Evolutionary conservation across 352 stramenopile genomes (phyloP).

Genomic region (Blastocystis sp.): DNA sequence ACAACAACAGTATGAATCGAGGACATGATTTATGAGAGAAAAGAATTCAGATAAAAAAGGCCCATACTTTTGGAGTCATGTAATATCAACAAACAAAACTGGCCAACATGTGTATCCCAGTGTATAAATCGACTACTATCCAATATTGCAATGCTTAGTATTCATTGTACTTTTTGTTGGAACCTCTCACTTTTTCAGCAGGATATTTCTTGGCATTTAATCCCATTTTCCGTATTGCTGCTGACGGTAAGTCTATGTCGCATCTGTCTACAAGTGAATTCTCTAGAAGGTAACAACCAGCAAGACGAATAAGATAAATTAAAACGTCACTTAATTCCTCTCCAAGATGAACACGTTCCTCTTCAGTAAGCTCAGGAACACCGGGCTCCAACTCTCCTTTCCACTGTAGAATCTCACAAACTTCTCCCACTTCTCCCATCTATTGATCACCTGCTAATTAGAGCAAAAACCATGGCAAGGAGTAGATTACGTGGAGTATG

Average conservation of each 20-base stretch:
- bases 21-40: neutral
- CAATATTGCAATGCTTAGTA: neutral
- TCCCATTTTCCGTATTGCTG: conserved; percentile 82
- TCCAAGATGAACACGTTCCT: conserved; percentile 80
- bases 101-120: neutral
- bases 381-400: conserved; percentile 71
- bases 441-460: neutral
- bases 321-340: conserved; percentile 92
- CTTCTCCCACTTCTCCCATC: conserved; percentile 83
- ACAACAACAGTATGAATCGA: conserved; percentile 60
- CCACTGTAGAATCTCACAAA: conserved; percentile 91
- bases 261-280: conserved; percentile 69
- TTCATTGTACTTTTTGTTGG: conserved; percentile 64
- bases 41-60: neutral
- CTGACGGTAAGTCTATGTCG: conserved; percentile 77
- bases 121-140: neutral
- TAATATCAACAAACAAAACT: neutral
- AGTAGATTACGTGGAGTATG: conserved; percentile 84
- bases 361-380: conserved; percentile 69
- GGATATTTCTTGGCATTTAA: conserved; percentile 80
- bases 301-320: conserved; percentile 90
- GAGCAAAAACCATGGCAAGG: conserved; percentile 74
- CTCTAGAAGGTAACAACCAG: conserved; percentile 61
- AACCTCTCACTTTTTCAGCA: conserved; percentile 64
- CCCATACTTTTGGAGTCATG: neutral